Conservation (phyloP, 1,139 yeast species). For the Yamadazyma friedrichii region DNA sequence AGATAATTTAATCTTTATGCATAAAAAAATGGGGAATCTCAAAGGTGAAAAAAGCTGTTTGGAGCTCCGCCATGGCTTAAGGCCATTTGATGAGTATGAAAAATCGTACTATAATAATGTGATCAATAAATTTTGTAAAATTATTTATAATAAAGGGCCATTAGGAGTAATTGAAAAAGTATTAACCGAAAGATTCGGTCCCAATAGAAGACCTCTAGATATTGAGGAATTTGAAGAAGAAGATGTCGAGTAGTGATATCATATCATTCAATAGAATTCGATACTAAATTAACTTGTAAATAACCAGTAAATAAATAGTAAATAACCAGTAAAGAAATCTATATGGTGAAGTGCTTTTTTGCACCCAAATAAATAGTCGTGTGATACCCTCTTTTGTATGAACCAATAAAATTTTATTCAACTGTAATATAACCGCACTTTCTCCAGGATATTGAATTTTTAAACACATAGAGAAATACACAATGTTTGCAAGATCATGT, state of each 20-base stretch:
- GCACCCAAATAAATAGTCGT: conserved; percentile 1
- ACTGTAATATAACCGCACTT: conserved; percentile 12
- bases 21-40: conserved; percentile 24
- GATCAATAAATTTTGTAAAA: conserved; percentile 35
- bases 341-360: neutral
- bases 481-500: conserved; percentile 22
- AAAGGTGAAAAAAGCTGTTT: conserved; percentile 29
- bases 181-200: conserved; percentile 40
- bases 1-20: conserved; percentile 33
- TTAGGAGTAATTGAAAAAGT: conserved; percentile 44
- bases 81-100: conserved; percentile 21
- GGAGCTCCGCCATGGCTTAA: conserved; percentile 21
- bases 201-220: conserved; percentile 31
- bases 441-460: conserved; percentile 3
- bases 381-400: neutral
- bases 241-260: conserved; percentile 27
- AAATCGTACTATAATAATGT: conserved; percentile 36
- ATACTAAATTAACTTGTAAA: neutral
- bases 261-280: too few species aligned
- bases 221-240: conserved; percentile 46
- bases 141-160: conserved; percentile 43
- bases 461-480: neutral
- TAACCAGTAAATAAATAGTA: too few species aligned
- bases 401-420: conserved; percentile 7
- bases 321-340: too few species aligned